Base-by-base conservation (phyloP, 2,329 filamentous ascomycete genomes). In the Dothidotthia symphoricarpi region DNA sequence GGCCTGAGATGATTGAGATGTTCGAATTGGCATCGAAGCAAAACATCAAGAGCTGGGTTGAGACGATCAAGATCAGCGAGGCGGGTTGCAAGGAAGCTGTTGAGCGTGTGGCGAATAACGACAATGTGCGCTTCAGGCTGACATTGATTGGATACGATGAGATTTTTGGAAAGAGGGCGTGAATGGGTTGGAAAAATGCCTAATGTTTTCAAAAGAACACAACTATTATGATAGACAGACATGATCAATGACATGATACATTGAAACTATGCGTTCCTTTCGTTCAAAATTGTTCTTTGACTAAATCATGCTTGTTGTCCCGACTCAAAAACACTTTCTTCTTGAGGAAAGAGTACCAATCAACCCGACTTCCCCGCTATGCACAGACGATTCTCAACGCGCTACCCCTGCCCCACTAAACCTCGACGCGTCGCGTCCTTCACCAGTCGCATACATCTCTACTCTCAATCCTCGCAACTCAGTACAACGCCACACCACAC, bases 51-150 rank as follows among this genome's bases (percentile, higher is more conserved):
- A 69, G 63, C 44, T 75, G 73, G 73, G 76, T 83, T 15, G 71
- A 82, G 63, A 77, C 83, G 57, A 79, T 94, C 31, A 79, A 84
- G 34, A 86, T 95, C 60, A 81, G 77, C 46, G 83, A 80, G 58
- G 74, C 80, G 49, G 83, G 81, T 0, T 82, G 84, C 59, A 81
- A 81, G 64, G 75, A 88, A 69, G 85, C 81, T 0, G 77, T 88
- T 13, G 75, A 82, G 62, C 75, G 82, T 48, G 77, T 90, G 34
- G 63, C 66, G 41, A 80, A 84, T 58, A 80, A 79, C 47, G 85
- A 85, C 52, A 78, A 86, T 61, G 82, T 89, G 11, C 75, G 76
- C 24, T 91, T 87, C 62, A 75, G 86, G 27, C 83, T 87, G 55
- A 86, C 84, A 0, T 64, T 90, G 55, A 80, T 78, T 10, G 78